phyloP scores from a whole-genome alignment of 2,329 filamentous ascomycete genomes.

The Exophiala viscosa region DNA sequence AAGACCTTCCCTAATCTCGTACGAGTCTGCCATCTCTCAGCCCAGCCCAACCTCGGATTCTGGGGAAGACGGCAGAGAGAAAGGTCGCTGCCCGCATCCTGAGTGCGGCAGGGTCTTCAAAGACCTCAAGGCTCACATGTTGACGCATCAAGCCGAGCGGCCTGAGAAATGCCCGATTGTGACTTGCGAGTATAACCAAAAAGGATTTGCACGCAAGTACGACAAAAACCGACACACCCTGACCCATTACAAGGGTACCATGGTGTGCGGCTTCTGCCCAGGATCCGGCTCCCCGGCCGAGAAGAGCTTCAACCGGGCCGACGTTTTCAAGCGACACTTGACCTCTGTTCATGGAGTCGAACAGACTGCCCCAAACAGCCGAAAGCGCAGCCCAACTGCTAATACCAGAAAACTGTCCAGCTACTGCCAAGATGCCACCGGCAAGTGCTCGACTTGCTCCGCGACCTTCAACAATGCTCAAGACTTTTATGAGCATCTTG shows the following conservation, averaged over 20 bases:
- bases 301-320: constrained; percentile 92
- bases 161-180: constrained; percentile 93
- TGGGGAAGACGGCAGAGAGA: constrained; percentile 60
- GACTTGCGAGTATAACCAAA: constrained; percentile 86
- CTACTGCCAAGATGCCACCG: constrained; percentile 72
- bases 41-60: constrained; percentile 57
- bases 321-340: constrained; percentile 92
- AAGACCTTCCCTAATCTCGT: constrained; percentile 61
- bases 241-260: constrained; percentile 94
- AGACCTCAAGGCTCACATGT: constrained; percentile 88
- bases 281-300: constrained; percentile 83
- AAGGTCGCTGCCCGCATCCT: constrained; percentile 71
- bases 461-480: constrained; percentile 80
- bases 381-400: constrained; percentile 62
- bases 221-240: constrained; percentile 93
- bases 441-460: constrained; percentile 89
- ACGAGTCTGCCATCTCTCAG: constrained; percentile 62
- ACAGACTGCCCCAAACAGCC: constrained; percentile 86
- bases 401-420: constrained; percentile 64
- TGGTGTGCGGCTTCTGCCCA: constrained; percentile 94
- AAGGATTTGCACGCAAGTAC: constrained; percentile 92
- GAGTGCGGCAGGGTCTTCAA: constrained; percentile 86
- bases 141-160: constrained; percentile 85
- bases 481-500: constrained; percentile 96
- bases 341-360: constrained; percentile 89